Evolutionary conservation across 805 yeast species (phyloP), one percentile per base, ranked within the genome.

Genomic region (Candida chilensis): DNA sequence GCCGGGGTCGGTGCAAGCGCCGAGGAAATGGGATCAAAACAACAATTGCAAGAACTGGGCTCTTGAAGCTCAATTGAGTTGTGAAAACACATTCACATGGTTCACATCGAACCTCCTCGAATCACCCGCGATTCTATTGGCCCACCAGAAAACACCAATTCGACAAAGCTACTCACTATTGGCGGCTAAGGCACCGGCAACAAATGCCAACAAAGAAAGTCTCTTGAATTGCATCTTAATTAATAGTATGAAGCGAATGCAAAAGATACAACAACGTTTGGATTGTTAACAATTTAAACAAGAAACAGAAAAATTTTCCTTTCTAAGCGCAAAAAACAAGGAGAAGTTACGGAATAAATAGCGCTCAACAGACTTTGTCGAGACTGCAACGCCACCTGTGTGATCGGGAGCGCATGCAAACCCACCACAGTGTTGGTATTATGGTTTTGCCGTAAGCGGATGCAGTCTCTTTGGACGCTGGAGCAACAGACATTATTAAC

Each of bases 141-240:
- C 19, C 16, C 24, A 27, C 16, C 15, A 7, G 17, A 13, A 22
- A 32, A 35, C 50, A 57, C 67, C 36, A 48, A 59, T 65, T 47
- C 38, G 54, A 39, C 27, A 57, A 47, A 15, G 58, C 47, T 38
- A 54, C 52, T 35, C 47, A 48, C 54, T 62, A 39, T 51, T 54
- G 32, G 57, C 63, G 37, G 64, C 66, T 12, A 47, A 41, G 37
- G 61, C 76, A 37, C 71, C 70, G 41, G 70, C 65, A 29, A 71
- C 38, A 45, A 77, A 67, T 42, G 68, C 62, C 40, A 64, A 47
- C 37, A 66, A 57, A 40, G 71, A 47, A 48, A 68, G 45, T 38
- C 70, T 57, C 57, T 65, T 73, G 60, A 71, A 58, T 63, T 71
- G 79, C 81, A 76, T 74, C 37, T 37, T 40, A 25, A 30, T 31